Evolutionary conservation across 768 basidiomycete species (phyloP), one percentile per base, ranked within the genome.

Genomic region (Macrocybe gigantea): DNA sequence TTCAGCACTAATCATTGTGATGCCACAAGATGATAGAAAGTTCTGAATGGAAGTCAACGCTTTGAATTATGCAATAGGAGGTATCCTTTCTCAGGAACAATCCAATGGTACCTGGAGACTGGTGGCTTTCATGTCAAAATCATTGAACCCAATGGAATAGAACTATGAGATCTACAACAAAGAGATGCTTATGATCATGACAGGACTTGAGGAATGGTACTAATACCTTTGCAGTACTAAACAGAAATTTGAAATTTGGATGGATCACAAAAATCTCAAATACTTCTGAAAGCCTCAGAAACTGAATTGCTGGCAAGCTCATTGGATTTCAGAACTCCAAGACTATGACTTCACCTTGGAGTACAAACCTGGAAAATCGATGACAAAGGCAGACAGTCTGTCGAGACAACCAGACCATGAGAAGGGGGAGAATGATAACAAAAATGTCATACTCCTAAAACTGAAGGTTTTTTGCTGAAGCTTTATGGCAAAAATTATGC

Each of bases 1-100:
- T 0, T 41, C 52, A 10, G 59, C 58, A 45, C 68, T 66, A 0
- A 53, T 67, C 0, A 53, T 70, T 1, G 45, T 32, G 0, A 58
- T 58, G 32, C 30, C 43, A 2, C 44, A 50, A 13, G 13, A 22
- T 12, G 34, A 29, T 5, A 36, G 35, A 36, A 40, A 41, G 10
- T 44, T 55, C 15, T 12, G 31, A 8, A 44, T 55, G 4, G 51
- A 55, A 47, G 13, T 45, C 3, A 48, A 55, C 31, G 41, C 51
- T 3, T 55, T 40, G 1, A 52, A 55, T 39, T 49, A 43, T 47
- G 54, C 51, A 10, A 44, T 40, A 6, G 53, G 47, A 15, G 53
- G 44, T 14, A 32, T 54, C 15, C 44, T 41, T 10, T 44, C 44
- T 3, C 47, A 49, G 33, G 7, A 45, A 48, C 7, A 50, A 36